Conservation (phyloP, 2,329 filamentous ascomycete species). For the Aspergillus clavatus region DNA sequence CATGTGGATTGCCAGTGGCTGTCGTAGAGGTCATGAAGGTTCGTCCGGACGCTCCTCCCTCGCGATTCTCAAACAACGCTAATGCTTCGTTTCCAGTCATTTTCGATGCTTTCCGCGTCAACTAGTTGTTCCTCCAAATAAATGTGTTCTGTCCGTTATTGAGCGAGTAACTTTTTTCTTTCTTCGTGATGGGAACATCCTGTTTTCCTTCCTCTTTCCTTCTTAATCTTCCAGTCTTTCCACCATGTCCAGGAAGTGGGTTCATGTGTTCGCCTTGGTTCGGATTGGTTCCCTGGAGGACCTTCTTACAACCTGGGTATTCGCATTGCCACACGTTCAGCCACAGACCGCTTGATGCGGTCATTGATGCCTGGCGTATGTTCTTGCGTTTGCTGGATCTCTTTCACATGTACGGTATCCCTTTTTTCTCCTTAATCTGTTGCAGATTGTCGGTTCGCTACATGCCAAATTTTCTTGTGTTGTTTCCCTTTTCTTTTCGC, state of each 20-base stretch:
- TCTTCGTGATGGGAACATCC: slow-evolving; percentile 18
- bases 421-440: neutral
- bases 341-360: neutral
- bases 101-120: slow-evolving; percentile 26
- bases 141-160: slow-evolving; percentile 20
- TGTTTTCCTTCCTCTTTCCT: slow-evolving; percentile 8
- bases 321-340: neutral
- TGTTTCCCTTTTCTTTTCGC: neutral
- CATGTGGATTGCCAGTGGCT: slow-evolving; percentile 49
- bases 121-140: slow-evolving; percentile 15
- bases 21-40: slow-evolving; percentile 45
- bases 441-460: neutral
- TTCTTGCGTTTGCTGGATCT: neutral
- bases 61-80: slow-evolving; percentile 5
- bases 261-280: neutral
- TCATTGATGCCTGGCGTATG: neutral
- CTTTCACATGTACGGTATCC: neutral
- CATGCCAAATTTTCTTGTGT: neutral
- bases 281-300: neutral
- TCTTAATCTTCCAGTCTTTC: neutral
- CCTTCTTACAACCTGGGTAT: neutral
- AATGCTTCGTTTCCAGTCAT: slow-evolving; percentile 15
- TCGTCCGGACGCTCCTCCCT: slow-evolving; percentile 8
- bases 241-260: neutral
- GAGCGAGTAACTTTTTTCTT: slow-evolving; percentile 21